Base-by-base conservation (phyloP, 768 basidiomycete genomes). In the Trametopsis cervina region DNA sequence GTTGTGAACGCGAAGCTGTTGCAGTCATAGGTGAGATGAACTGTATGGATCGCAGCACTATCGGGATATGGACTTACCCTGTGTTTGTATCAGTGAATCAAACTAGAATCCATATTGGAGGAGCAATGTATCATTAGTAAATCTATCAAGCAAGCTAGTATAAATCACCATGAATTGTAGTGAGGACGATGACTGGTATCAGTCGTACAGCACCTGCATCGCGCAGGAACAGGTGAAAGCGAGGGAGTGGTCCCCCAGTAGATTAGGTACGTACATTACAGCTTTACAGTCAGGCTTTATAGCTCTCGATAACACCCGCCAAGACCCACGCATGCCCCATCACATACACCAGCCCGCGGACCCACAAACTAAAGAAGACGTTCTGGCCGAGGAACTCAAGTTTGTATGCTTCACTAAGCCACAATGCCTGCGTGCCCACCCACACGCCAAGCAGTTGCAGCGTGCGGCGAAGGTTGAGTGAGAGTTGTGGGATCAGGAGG, bases 401-500 rank as follows among this genome's bases (percentile, higher is more conserved):
- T 49, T 76, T 75, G 66, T 93, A 98, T 0, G 93, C 96, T 54
- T 87, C 83, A n/a, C 74, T 74, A 1, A 98, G 76, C 96, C 96
- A 99, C 17, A 93, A 51, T 0, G 77, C 91, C 69, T 97, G 94
- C 7, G 76, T 77, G 0, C 75, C 80, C 0, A 78, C 69, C 95
- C 95, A 99, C 1, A 83, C 68, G 1, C 57, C 68, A 0, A 75
- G 41, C 41, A 76, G 75, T 4, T 63, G 51, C 12, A 74, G 2
- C 0, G 69, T 70, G 7, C 71, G 68, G 17, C 57, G 46, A 15
- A 66, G 63, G 1, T 81, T 70, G 39, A 90, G 70, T 0, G 67
- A 63, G 0, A 96, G 65, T 2, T 67, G 73, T 0, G 91, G 86
- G 3, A 92, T 73, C 20, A 95, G 70, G 2, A 92, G 74, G 0